Base-by-base conservation (phyloP, 371 early-diverging fungal genomes). In the Haplosporangium sp. region DNA sequence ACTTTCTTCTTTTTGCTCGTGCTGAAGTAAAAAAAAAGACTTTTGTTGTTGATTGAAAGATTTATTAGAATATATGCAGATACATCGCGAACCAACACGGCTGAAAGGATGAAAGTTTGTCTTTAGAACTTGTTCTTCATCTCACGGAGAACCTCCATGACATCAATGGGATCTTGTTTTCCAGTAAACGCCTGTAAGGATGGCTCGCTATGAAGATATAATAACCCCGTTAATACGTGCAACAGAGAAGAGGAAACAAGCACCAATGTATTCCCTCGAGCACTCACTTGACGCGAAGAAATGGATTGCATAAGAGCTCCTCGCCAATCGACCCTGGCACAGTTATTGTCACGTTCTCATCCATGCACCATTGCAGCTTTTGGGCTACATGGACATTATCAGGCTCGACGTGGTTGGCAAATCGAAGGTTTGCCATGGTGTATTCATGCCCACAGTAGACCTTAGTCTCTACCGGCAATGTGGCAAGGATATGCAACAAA, bases 401-500 rank as follows among this genome's bases (percentile, higher is more conserved):
- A 0, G 90, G 90, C 55, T 92, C 92, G 47, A 91, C 84, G 37
- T 74, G 62, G 11, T 45, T 55, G 0, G 89, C 90, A 80, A 92
- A 92, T 56, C 74, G 69, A 23, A 92, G 83, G 62, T 95, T 94
- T n/a, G 84, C 64, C 10, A 67, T 59, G 0, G 97, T 96, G 77
- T 97, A 97, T 81, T 97, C 98, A 71, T 97, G 97, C 1, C 97
- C 98, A 74, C 93, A 94, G 67, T 93, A 98, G 18, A 97, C 94
- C 55, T 87, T 81, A 1, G 97, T 97, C 29, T 92, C 93, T 5
- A 85, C 81, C 0, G 96, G 97, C 38, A 98, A 80, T 40, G 83
- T 83, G 0, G 82, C 91, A 14, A 94, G 81, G 23, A 88, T 83
- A 0, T 82, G 82, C 29, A 86, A 77, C 45, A 98, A 83, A 6